Conservation (phyloP, 495 filamentous ascomycete genomes). For the Mycothermus thermophilus region DNA sequence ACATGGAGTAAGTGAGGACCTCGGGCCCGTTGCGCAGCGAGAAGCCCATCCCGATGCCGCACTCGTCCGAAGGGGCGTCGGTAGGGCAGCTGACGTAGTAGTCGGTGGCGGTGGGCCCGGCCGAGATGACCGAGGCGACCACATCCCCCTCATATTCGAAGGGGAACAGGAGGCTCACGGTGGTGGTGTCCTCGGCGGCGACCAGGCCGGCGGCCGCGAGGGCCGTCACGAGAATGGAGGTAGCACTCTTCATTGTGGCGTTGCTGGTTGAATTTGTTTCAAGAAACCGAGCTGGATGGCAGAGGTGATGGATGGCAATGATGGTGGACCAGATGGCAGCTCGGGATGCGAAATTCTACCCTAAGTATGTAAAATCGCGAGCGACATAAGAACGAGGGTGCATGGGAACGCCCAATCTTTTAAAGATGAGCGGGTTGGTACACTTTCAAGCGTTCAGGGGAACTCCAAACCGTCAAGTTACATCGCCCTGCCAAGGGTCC, state of each 20-base stretch:
- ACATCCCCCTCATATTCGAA: constrained; percentile 23
- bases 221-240: constrained; percentile 9
- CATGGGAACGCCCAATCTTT: too few species aligned
- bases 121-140: constrained; percentile 28
- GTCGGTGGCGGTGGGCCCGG: constrained; percentile 26
- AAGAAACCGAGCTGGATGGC: too few species aligned
- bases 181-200: constrained; percentile 15
- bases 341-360: too few species aligned
- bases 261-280: background rate
- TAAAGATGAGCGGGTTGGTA: too few species aligned
- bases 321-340: too few species aligned
- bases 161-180: constrained; percentile 26
- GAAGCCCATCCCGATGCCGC: constrained; percentile 12
- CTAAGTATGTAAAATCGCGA: too few species aligned
- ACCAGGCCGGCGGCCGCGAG: constrained; percentile 10
- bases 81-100: constrained; percentile 29
- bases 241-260: constrained; percentile 3
- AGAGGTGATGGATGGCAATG: too few species aligned
- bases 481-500: too few species aligned
- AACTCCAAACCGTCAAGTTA: too few species aligned
- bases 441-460: too few species aligned
- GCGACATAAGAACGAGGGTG: too few species aligned
- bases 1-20: constrained; percentile 13
- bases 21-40: constrained; percentile 19
- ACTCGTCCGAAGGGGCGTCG: constrained; percentile 13